Conservation (phyloP, 345 rosid species). For the Limnanthes douglasii region DNA sequence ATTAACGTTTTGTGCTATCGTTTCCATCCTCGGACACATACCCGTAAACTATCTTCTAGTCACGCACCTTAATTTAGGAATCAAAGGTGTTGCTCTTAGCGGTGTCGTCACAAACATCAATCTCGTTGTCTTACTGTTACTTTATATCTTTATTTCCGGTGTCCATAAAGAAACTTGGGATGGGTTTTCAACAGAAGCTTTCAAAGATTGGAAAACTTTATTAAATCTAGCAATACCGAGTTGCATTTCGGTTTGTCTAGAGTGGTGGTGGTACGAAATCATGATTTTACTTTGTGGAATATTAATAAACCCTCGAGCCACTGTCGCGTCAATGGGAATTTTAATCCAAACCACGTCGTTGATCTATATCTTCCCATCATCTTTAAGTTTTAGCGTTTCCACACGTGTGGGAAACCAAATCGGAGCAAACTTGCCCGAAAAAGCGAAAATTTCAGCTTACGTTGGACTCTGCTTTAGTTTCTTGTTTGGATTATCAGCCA, state of each 20-base stretch:
- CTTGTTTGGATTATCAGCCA: constrained; percentile 34
- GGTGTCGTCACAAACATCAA: constrained; percentile 61
- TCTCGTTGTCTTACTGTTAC: constrained; percentile 36
- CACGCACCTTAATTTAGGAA: constrained; percentile 37
- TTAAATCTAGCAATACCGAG: constrained; percentile 59
- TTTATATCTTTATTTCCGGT: constrained; percentile 40
- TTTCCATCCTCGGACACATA: constrained; percentile 51
- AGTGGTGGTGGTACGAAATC: constrained; percentile 99
- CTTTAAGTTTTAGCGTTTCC: constrained; percentile 57
- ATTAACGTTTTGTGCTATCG: constrained; percentile 40
- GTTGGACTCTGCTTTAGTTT: constrained; percentile 45
- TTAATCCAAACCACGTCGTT: constrained; percentile 73
- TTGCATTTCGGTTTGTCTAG: constrained; percentile 79
- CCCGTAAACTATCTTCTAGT: constrained; percentile 57
- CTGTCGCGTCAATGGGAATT: constrained; percentile 86
- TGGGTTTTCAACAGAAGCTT: constrained; percentile 36
- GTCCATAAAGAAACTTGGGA: constrained; percentile 52
- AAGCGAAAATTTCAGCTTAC: constrained; percentile 48
- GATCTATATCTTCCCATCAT: constrained; percentile 83
- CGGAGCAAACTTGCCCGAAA: constrained; percentile 43
- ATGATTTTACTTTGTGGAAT: constrained; percentile 75
- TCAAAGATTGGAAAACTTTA: constrained; percentile 41
- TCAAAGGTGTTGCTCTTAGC: constrained; percentile 58
- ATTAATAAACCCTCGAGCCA: constrained; percentile 52
- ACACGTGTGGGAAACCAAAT: constrained; percentile 73